These are phyloP conservation scores for Colletotrichum salicis DNA, from an alignment of 2,329 filamentous ascomycete genomes.

Conservation along the genomic window DNA sequence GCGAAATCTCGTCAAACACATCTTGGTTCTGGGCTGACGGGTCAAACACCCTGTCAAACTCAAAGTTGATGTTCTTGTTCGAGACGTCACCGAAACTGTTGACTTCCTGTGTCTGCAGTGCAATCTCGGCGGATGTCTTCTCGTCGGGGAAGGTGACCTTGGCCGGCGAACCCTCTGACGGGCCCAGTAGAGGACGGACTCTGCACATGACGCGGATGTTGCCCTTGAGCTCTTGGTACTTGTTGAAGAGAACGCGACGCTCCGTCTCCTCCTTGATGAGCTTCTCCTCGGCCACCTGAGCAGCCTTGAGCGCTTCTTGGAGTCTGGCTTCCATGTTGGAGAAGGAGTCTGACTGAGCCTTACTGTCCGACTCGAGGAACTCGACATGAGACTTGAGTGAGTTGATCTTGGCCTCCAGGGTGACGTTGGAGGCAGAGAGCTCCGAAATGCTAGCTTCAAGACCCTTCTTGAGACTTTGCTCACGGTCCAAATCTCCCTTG, in stretches of 20 bases:
- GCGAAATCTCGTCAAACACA: slow-evolving; percentile 95
- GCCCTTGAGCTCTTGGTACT: slow-evolving; percentile 96
- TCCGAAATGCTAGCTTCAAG: slow-evolving; percentile 66
- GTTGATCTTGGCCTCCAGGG: slow-evolving; percentile 79
- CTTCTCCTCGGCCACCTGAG: slow-evolving; percentile 79
- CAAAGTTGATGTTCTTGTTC: slow-evolving; percentile 84
- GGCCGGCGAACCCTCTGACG: slow-evolving; percentile 72
- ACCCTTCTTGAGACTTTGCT: slow-evolving; percentile 69
- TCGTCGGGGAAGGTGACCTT: slow-evolving; percentile 83
- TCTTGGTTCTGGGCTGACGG: slow-evolving; percentile 82
- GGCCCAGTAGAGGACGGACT: slow-evolving; percentile 78
- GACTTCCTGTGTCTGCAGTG: slow-evolving; percentile 83
- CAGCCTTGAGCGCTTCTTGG: slow-evolving; percentile 78
- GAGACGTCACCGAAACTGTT: slow-evolving; percentile 81
- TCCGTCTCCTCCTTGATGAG: slow-evolving; percentile 91
- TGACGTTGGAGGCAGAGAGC: slow-evolving; percentile 68
- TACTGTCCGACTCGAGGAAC: slow-evolving; percentile 89
- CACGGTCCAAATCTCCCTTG: slow-evolving; percentile 65
- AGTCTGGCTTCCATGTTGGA: slow-evolving; percentile 82
- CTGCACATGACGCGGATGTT: slow-evolving; percentile 99
- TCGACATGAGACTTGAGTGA: slow-evolving; percentile 84
- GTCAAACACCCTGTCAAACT: slow-evolving; percentile 92
- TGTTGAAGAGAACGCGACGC: slow-evolving; percentile 92
- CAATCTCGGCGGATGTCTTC: slow-evolving; percentile 88
- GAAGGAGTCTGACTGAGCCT: slow-evolving; percentile 88